A percentile compares a stretch with the other conserved stretches of the same genome.
phyloP scores from a whole-genome alignment of 805 yeast species.

The Yarrowia osloensis region DNA sequence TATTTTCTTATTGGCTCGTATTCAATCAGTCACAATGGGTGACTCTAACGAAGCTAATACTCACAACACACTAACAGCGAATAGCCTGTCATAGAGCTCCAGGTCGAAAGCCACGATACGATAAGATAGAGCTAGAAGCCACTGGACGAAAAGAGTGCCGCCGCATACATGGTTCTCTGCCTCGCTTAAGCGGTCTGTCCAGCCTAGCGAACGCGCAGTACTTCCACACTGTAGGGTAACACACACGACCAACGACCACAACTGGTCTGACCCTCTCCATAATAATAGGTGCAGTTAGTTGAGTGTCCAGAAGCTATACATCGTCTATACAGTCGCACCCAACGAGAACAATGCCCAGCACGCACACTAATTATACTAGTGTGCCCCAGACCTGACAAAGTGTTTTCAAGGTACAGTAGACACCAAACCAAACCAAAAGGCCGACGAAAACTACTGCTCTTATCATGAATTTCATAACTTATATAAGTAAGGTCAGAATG shows the following conservation, averaged over 20 bases:
- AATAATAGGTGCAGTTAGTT: too few relatives aligned
- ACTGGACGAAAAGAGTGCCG: background rate
- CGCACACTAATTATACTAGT: background rate
- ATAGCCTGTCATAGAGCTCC: background rate
- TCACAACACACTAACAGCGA: background rate
- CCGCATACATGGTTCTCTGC: background rate
- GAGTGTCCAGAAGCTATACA: too few relatives aligned
- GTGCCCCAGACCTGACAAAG: background rate
- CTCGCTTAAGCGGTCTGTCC: background rate
- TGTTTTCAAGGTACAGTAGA: too few relatives aligned
- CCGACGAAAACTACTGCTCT: background rate
- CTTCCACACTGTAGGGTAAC: background rate
- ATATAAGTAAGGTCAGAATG: constrained; percentile 9
- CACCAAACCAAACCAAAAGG: background rate
- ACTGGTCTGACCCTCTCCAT: too few relatives aligned
- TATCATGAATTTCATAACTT: constrained; percentile 26
- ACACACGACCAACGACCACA: background rate
- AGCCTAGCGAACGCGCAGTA: background rate
- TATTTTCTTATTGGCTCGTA: background rate
- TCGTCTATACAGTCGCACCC: background rate
- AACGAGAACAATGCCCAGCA: background rate
- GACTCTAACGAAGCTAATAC: background rate
- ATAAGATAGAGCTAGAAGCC: constrained; percentile 7
- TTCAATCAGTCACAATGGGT: background rate
- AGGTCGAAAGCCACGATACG: background rate